These are phyloP conservation scores for Lasiodiplodia hormozganensis DNA, from an alignment of 2,329 filamentous ascomycete species.

Conservation along the genomic window DNA sequence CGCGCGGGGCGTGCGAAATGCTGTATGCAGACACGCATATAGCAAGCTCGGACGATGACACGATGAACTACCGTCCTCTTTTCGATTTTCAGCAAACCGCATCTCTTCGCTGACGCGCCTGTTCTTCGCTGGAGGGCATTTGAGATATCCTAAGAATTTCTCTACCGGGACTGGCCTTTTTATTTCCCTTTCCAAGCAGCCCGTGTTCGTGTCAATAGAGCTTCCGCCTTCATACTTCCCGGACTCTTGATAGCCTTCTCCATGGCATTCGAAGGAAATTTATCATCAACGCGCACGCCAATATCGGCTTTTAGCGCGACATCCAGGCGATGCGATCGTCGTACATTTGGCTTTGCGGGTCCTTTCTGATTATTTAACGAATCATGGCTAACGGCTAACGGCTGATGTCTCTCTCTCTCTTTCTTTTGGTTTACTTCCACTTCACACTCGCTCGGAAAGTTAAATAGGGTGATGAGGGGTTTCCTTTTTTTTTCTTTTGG, in stretches of 20 bases:
- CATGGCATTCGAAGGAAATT: too few relatives aligned
- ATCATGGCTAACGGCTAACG: conserved; percentile 7
- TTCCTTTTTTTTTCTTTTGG: neutral
- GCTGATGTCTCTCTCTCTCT: neutral
- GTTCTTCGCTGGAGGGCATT: neutral
- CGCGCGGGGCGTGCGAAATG: neutral
- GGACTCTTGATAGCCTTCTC: neutral
- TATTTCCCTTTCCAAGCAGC: neutral
- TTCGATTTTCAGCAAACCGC: neutral
- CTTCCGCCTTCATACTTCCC: neutral
- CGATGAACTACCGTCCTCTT: neutral
- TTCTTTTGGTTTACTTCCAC: conserved; percentile 5
- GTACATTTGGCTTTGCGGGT: neutral
- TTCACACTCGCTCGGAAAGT: neutral
- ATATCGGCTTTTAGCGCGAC: neutral
- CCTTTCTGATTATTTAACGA: neutral
- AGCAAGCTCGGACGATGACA: neutral
- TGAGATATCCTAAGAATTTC: neutral
- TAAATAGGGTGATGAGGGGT: too few relatives aligned
- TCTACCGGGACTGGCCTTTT: neutral
- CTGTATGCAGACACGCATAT: neutral
- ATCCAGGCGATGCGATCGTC: neutral
- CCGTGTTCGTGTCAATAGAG: neutral
- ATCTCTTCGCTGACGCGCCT: neutral
- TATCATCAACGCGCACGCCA: neutral